Evolutionary conservation across 352 stramenopile genomes (phyloP), one percentile per base, ranked within the genome.

Genomic region (Globisporangium alternatum): DNA sequence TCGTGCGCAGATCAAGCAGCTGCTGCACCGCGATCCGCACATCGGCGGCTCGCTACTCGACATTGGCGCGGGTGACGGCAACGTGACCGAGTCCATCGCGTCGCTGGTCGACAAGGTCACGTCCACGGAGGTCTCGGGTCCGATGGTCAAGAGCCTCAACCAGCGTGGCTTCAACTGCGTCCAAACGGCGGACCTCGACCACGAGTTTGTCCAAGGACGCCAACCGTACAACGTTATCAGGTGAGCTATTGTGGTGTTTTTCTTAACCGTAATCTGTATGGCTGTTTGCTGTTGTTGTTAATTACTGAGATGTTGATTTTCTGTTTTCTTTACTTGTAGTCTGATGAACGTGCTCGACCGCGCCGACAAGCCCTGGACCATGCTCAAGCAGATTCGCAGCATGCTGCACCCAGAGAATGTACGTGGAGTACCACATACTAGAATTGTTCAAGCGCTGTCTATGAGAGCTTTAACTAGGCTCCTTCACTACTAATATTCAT

Each of bases 331-430:
- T 41, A 13, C 1, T 37, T 53, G 1, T 56, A 95, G 86, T 64
- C 68, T 95, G 31, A 74, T 95, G 54, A 95, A 95, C 63, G 86
- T 95, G 8, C 61, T 95, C 0, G 86, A 95, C 47, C 86, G 86
- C 2, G 83, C 84, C 0, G 84, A 95, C 70, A 91, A 89, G 41
- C 86, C 86, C 5, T 61, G 81, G 56, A 95, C 86, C 0, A 91
- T 95, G 78, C 75, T 95, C 1, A 65, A 65, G 30, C 80, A 92
- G 43, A 93, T 93, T 51, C 83, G 81, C 6, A 74, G 77, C 43
- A 83, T 95, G 74, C 75, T 95, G 12, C 60, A 92, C 51, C 80
- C 82, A 13, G 65, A 90, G 15, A 86, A 86, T 51, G 78, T 85
- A 69, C 22, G 70, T 5, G 25, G 25, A 28, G 1, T 28, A 2